Base-by-base conservation (phyloP, 2,329 filamentous ascomycete genomes). In the Cytospora piceicola region DNA sequence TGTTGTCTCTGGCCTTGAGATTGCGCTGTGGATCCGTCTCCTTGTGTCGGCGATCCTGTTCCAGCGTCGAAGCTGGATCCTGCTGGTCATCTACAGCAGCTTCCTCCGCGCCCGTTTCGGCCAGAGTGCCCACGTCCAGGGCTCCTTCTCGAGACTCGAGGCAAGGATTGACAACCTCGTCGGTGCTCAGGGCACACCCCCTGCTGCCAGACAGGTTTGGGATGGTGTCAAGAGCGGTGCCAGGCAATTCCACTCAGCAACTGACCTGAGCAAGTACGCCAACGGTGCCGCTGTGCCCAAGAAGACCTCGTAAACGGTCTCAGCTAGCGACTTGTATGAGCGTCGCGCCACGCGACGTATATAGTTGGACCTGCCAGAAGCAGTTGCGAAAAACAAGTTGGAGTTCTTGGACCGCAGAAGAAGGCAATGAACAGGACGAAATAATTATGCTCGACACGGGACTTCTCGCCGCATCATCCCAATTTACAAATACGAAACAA, bases 91-190 rank as follows among this genome's bases (percentile, higher is more conserved):
- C 77, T 99, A 98, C 86, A 93, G 93, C 70, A 85, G 88, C 72
- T 99, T 99, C 85, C 88, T 98, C 77, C 92, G 95, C 72, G 91
- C 94, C 52, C 90, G 95, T 74, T 94, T 90, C 81, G 84, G 89
- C 65, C 94, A 98, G 85, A 97, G 93, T 85, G 87, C 82, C 70
- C 97, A 98, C 75, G 92, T 98, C n/a, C 92, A 97, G 82, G 87
- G 85, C 73, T 89, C 92, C 57, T 90, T 97, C 75, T 81, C 84
- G 69, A 85, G 90, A 72, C 79, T 94, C 64, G 88, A 87, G 73
- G 88, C 90, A 63, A 87, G 92, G 71, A 82, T 94, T 68, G 94
- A 98, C 78, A 90, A 90, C 68, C 83, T 93, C 58, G 87, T 95
- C 64, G 91, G 93, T 62, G 91, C 93, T 73, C 94, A 97, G 84